phyloP scores from a whole-genome alignment of 2,329 filamentous ascomycete genomes.

The Phyllachora maydis region DNA sequence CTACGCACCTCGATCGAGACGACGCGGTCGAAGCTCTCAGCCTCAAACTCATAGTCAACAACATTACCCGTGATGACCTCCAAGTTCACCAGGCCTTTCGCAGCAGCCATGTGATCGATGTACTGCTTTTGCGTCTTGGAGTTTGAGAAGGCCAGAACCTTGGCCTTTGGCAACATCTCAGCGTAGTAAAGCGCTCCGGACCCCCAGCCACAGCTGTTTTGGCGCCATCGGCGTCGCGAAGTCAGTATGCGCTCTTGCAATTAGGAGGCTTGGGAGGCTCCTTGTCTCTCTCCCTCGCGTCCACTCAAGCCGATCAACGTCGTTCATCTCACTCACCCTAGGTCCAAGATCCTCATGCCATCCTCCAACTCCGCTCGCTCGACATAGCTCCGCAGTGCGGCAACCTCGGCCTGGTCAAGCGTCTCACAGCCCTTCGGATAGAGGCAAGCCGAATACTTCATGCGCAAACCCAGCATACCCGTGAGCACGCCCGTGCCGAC shows the following conservation, averaged over 20 bases:
- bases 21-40: constrained; percentile 38
- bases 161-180: constrained; percentile 37
- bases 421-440: constrained; percentile 42
- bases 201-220: constrained; percentile 53
- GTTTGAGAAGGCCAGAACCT: constrained; percentile 49
- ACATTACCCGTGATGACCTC: constrained; percentile 46
- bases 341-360: constrained; percentile 39
- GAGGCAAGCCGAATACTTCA: constrained; percentile 53
- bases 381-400: constrained; percentile 43
- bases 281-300: too few species aligned
- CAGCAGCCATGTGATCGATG: constrained; percentile 36
- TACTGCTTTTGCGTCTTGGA: constrained; percentile 46
- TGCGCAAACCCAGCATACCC: constrained; percentile 41
- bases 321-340: constrained; percentile 27
- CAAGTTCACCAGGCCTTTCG: constrained; percentile 37
- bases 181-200: constrained; percentile 44
- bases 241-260: too few species aligned
- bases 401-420: constrained; percentile 43
- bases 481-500: constrained; percentile 43
- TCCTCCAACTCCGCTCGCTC: constrained; percentile 35
- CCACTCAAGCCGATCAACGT: background rate
- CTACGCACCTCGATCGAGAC: constrained; percentile 35
- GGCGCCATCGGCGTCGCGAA: too few species aligned
- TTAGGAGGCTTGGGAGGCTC: too few species aligned
- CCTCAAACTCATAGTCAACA: constrained; percentile 41